Conservation (phyloP, 2,329 filamentous ascomycete genomes). For the Fusarium musae region DNA sequence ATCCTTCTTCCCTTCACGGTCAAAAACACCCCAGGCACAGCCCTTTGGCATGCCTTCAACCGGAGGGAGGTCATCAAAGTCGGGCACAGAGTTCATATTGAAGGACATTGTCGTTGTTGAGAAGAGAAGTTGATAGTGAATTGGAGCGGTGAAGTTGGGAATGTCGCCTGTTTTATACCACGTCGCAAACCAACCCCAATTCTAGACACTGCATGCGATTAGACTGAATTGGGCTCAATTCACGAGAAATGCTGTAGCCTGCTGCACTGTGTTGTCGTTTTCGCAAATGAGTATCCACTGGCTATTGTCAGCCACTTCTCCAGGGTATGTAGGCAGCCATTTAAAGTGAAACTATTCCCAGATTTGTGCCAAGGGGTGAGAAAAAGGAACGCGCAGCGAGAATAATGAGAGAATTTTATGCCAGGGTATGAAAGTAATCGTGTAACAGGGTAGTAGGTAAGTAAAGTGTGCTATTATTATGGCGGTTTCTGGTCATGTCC, state of each 20-base stretch:
- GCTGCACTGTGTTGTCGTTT: background rate
- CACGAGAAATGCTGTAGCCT: background rate
- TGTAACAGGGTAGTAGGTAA: fast-evolving
- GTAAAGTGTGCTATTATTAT: background rate
- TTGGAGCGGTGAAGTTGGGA: background rate
- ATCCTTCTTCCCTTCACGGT: conserved; percentile 59
- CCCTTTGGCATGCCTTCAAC: conserved; percentile 59
- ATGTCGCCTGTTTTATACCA: conserved; percentile 8
- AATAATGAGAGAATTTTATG: too few relatives aligned
- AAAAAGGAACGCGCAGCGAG: fast-evolving
- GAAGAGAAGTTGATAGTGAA: background rate
- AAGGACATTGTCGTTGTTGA: background rate
- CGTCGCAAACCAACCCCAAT: background rate
- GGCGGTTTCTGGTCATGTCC: fast-evolving
- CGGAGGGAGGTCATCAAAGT: conserved; percentile 27
- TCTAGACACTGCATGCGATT: background rate
- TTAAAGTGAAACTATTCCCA: background rate
- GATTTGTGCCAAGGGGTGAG: background rate
- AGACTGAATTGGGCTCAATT: background rate
- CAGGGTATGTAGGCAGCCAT: background rate
- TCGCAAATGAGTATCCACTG: conserved; percentile 22
- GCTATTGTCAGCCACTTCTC: background rate
- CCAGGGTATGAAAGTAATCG: fast-evolving
- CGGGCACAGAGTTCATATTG: conserved; percentile 7
- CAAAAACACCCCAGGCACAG: conserved; percentile 64